phyloP scores from a whole-genome alignment of 1,284 basidiomycete genomes.

The Xanthoconium separans region DNA sequence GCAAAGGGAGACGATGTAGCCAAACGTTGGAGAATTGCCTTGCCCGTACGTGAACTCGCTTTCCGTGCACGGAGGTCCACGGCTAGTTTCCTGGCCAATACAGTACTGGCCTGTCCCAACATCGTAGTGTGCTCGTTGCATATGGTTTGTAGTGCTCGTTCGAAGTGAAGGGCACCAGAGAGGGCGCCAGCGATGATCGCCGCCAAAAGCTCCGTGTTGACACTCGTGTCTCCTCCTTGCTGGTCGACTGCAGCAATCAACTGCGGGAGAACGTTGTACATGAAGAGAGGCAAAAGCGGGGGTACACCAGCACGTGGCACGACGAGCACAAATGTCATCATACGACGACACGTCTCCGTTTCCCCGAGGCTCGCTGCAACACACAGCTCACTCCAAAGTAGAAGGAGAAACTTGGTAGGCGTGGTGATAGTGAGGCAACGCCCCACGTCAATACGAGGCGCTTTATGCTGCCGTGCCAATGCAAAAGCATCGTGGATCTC shows the following conservation, averaged over 20 bases:
- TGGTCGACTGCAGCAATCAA: conserved; percentile 57
- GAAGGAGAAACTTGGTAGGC: conserved; percentile 57
- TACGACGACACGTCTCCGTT: conserved; percentile 55
- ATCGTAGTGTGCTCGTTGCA: conserved; percentile 47
- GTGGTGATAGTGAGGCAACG: conserved; percentile 56
- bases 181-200: conserved; percentile 61
- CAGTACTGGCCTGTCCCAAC: conserved; percentile 59
- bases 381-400: conserved; percentile 63
- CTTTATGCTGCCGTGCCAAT: conserved; percentile 56
- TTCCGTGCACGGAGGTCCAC: conserved; percentile 53
- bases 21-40: conserved; percentile 54
- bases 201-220: conserved; percentile 60
- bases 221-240: conserved; percentile 50
- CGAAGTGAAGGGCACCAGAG: conserved; percentile 63
- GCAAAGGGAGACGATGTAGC: conserved; percentile 63
- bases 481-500: conserved; percentile 55
- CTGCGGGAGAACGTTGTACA: conserved; percentile 61
- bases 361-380: conserved; percentile 51
- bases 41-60: conserved; percentile 48
- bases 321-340: conserved; percentile 64
- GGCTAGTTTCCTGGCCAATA: conserved; percentile 62
- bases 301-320: conserved; percentile 54
- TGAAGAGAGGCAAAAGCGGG: conserved; percentile 69
- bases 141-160: conserved; percentile 59
- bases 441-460: conserved; percentile 60